Conservation (phyloP, 108 stramenopile species). For the Skeletonema marinoi region DNA sequence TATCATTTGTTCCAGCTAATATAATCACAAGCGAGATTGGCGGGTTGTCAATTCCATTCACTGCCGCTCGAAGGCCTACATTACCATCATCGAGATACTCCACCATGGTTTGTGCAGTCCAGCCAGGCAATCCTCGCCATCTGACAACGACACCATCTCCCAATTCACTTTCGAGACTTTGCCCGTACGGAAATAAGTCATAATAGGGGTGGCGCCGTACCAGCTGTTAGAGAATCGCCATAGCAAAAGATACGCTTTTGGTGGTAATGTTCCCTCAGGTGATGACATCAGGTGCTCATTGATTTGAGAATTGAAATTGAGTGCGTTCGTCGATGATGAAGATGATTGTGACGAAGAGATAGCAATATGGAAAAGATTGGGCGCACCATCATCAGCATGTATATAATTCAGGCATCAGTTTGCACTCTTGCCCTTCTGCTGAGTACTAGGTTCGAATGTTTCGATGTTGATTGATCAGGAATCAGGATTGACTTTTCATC, state of each 20-base stretch:
- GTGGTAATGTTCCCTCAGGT: not conserved
- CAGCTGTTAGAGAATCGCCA: slow-evolving; percentile 82
- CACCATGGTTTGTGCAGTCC: slow-evolving; percentile 61
- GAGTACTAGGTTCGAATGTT: too few species aligned
- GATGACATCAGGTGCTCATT: not conserved
- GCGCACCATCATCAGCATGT: not conserved
- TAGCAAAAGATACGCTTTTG: slow-evolving; percentile 61
- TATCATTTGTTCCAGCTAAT: slow-evolving; percentile 76
- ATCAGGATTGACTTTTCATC: too few species aligned
- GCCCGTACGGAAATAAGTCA: slow-evolving; percentile 62
- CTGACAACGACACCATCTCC: slow-evolving; percentile 43
- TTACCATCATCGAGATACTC: slow-evolving; percentile 41
- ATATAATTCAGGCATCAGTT: too few species aligned
- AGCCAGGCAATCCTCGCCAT: slow-evolving; percentile 70
- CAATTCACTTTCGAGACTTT: slow-evolving; percentile 59
- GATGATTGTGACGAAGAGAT: not conserved
- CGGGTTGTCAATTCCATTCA: slow-evolving; percentile 47
- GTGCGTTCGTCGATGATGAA: not conserved
- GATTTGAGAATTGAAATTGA: not conserved
- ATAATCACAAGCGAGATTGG: slow-evolving; percentile 55
- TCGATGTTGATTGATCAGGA: too few species aligned
- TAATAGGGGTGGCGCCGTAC: slow-evolving; percentile 59
- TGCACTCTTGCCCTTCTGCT: too few species aligned
- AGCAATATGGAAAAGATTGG: not conserved
- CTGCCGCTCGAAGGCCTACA: slow-evolving; percentile 38